Conservation (phyloP, 805 yeast species). For the Ogataea wickerhamii region DNA sequence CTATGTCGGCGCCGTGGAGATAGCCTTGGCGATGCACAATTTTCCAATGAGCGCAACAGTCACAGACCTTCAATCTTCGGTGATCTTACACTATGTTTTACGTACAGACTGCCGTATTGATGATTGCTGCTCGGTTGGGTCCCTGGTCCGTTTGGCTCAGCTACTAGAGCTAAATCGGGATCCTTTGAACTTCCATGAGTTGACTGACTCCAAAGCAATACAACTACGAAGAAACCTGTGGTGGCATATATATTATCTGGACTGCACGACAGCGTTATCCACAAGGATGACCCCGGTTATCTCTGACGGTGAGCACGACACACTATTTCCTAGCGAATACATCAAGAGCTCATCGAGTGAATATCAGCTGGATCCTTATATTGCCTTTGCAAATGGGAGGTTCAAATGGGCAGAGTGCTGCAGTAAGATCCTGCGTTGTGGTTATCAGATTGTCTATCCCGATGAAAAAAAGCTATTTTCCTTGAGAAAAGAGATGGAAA, state of each 20-base stretch:
- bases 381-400: conserved; percentile 50
- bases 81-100: conserved; percentile 48
- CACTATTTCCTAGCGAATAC: conserved; percentile 49
- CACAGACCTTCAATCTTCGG: conserved; percentile 34
- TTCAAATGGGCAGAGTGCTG: conserved; percentile 37
- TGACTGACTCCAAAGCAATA: conserved; percentile 45
- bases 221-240: conserved; percentile 56
- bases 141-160: conserved; percentile 54
- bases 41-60: conserved; percentile 43
- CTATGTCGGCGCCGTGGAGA: conserved; percentile 46
- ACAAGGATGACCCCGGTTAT: conserved; percentile 54
- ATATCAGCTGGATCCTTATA: conserved; percentile 39
- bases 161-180: conserved; percentile 55
- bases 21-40: conserved; percentile 47
- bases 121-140: conserved; percentile 51
- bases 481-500: conserved; percentile 15
- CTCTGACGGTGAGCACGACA: conserved; percentile 50
- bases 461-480: not conserved
- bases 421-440: conserved; percentile 17
- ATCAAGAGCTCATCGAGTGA: conserved; percentile 24
- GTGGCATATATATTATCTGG: conserved; percentile 65
- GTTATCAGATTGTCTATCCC: conserved; percentile 7
- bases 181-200: conserved; percentile 50
- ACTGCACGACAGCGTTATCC: conserved; percentile 53
- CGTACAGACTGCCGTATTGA: conserved; percentile 54